Evolutionary conservation across 768 basidiomycete species (phyloP).

Genomic region (Pleurotus platypus): DNA sequence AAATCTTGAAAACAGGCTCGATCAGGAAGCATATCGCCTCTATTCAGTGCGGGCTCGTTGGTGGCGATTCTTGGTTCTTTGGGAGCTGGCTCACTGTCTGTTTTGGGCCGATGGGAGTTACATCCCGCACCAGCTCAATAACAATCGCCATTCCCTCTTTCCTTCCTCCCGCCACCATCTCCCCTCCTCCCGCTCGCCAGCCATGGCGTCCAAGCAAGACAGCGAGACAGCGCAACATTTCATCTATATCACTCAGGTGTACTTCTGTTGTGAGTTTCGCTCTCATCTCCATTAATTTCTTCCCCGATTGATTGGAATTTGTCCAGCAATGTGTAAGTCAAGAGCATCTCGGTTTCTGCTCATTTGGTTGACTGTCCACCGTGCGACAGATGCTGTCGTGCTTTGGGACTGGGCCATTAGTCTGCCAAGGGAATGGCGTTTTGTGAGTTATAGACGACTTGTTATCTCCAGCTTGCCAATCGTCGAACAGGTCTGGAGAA

Average conservation of each 20-base stretch:
- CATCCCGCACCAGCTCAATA: conserved; percentile 26
- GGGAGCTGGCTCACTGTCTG: conserved; percentile 5
- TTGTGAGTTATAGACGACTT: conserved; percentile 40
- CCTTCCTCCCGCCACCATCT: conserved; percentile 20
- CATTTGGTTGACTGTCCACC: no score
- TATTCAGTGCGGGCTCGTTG: conserved; percentile 3
- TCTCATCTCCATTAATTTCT: conserved; percentile 14
- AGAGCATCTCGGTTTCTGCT: no score
- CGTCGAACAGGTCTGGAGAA: conserved; percentile 67
- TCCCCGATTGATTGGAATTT: conserved; percentile 22
- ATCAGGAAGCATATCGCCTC: not conserved
- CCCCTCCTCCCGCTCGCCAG: conserved; percentile 20
- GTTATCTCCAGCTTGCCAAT: conserved; percentile 16
- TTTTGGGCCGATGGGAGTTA: conserved; percentile 1
- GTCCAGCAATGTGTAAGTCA: conserved; percentile 67
- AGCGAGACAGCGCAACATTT: conserved; percentile 65
- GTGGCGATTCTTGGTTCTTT: conserved; percentile 6
- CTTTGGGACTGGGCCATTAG: conserved; percentile 86
- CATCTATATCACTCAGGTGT: conserved; percentile 78
- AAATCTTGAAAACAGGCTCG: not conserved
- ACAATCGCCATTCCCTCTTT: conserved; percentile 23
- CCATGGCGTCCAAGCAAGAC: conserved; percentile 27
- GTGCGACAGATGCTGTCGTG: conserved; percentile 64
- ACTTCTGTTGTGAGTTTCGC: conserved; percentile 73
- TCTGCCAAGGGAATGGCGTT: conserved; percentile 73